Evolutionary conservation across 2,329 filamentous ascomycete species (phyloP).

Genomic region (Pyrenophora graminea): DNA sequence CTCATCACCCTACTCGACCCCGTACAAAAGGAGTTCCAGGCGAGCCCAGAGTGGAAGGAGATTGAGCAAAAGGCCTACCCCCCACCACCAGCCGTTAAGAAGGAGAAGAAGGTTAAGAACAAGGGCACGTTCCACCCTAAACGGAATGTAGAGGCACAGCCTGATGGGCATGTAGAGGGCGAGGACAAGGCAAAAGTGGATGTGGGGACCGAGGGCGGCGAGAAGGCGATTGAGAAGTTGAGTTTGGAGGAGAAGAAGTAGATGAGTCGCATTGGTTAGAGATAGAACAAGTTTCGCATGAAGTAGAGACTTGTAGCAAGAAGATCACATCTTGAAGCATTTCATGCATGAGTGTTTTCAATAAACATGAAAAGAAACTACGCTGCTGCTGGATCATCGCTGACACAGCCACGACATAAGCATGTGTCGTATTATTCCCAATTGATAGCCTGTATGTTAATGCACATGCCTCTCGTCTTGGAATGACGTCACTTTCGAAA

Average conservation of each 20-base stretch:
- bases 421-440: no score
- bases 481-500: no score
- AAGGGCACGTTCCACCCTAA: constrained; percentile 68
- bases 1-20: constrained; percentile 76
- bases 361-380: no score
- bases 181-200: constrained; percentile 48
- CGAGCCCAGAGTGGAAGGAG: constrained; percentile 77
- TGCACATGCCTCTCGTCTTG: no score
- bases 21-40: constrained; percentile 74
- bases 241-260: constrained; percentile 38
- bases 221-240: constrained; percentile 40
- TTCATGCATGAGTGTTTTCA: no score
- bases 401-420: no score
- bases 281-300: no score
- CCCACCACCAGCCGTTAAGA: constrained; percentile 61
- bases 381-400: no score
- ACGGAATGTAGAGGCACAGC: constrained; percentile 49
- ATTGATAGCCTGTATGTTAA: no score
- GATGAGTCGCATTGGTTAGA: neutral
- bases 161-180: constrained; percentile 53
- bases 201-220: constrained; percentile 46
- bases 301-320: no score
- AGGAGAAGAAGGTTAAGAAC: constrained; percentile 76
- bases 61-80: constrained; percentile 82
- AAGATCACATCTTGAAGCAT: no score